Base-by-base conservation (phyloP, 31 red algal species). In the Porphyra umbilicalis region DNA sequence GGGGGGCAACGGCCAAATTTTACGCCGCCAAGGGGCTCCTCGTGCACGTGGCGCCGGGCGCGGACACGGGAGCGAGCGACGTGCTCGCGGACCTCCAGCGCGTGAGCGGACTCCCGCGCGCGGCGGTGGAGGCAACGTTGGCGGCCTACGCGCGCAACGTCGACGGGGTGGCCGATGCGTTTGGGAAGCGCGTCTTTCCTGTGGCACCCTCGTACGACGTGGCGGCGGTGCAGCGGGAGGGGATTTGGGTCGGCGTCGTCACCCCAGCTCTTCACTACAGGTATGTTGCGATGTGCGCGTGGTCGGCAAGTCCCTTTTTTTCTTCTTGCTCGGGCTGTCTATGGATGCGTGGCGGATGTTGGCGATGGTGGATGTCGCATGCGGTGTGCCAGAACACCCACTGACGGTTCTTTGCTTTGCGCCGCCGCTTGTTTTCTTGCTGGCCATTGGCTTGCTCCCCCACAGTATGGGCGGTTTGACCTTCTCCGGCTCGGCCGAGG, bases 221-320 rank as follows among this genome's bases (percentile, higher is more conserved):
- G 57, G 57, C 0, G 20, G 25, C 25, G 0, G 4, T 71, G 20
- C 6, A 78, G 32, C 35, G 15, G 76, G 34, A 78, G 76, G 34
- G 76, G 35, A 4, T 78, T 20, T 78, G 76, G 76, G 76, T 78
- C 14, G 76, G 25, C 5, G 34, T 30, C 76, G 76, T 78, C 14
- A 78, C 76, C 16, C 76, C 76, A 32, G 32, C 76, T 29, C 76
- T 78, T 15, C 76, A 78, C 76, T 78, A 78, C 9, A 78, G 76
- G 57, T 71, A 71, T 29, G 57, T 71, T 18, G 57, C n/a, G n/a
- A n/a, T n/a, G n/a, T n/a, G n/a, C n/a, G n/a, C n/a, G n/a, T n/a
- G n/a, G n/a, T n/a, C n/a, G n/a, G n/a, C n/a, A n/a, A n/a, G n/a
- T n/a, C n/a, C n/a, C n/a, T n/a, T n/a, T n/a, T n/a, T n/a, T n/a